Base-by-base conservation (phyloP, 805 yeast genomes). In the Lachancea thermotolerans region DNA sequence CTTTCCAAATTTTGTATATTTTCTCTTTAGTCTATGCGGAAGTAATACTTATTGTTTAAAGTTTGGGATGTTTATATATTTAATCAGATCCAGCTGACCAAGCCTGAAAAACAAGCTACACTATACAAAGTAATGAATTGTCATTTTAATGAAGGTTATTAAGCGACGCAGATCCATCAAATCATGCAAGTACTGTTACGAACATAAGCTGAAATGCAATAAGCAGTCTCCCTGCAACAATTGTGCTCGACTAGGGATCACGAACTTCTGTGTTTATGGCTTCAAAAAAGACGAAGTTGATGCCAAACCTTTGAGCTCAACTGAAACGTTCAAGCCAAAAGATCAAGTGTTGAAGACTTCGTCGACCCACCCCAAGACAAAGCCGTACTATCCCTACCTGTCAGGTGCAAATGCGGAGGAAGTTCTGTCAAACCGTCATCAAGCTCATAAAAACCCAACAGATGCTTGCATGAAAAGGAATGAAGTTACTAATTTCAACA, bases 131-230 rank as follows among this genome's bases (percentile, higher is more conserved):
- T 21, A 21, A 21, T 21, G 25, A 21, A 21, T 21, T 21, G 7
- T 7, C 25, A 21, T 7, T 7, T 21, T 21, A 6, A 39, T 39
- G 43, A 39, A 38, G 17, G 40, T 38, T 33, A 60, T 59, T 30
- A 57, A 49, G 27, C 54, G 65, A 33, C 55, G 46, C n/a, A 49
- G 64, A 39, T 37, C 35, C 11, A 60, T 60, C 27, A 58, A 52
- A 34, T 49, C 62, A 8, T 60, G 65, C 40, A 42, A 45, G 29
- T 55, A 54, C 38, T 60, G 65, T 36, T 60, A 60, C 45, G 45
- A 46, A 6, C 60, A 54, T 39, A 60, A 60, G 49, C 42, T 59
- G 29, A 53, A 52, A 42, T 60, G 64, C 44, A 50, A 57, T 41
- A 56, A 51, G 31, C 46, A 38, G 4, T 30, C 25, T 5, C 64